Conservation (phyloP, 164 flowering plant genomes). For the Tinospora cordifolia region DNA sequence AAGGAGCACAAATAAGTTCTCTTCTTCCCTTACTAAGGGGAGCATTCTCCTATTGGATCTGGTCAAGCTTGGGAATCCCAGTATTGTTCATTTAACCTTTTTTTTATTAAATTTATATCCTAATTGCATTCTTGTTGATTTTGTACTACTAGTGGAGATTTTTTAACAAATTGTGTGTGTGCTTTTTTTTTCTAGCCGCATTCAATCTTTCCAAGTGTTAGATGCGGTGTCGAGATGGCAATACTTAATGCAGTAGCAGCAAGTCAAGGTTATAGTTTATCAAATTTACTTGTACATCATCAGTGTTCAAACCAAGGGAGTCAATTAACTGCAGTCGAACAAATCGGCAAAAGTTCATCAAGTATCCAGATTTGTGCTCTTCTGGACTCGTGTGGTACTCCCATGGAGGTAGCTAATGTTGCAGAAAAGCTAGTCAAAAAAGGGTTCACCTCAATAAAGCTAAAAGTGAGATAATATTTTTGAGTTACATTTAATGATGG, state of each 20-base stretch:
- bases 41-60: conserved; percentile 81
- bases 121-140: neutral
- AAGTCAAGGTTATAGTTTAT: conserved; percentile 44
- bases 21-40: conserved; percentile 52
- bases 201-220: conserved; percentile 81
- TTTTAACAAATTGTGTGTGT: neutral
- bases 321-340: conserved; percentile 19
- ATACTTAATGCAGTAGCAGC: conserved; percentile 74
- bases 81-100: conserved; percentile 21
- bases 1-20: conserved; percentile 46
- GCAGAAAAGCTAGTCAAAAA: conserved; percentile 59
- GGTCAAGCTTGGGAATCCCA: conserved; percentile 54
- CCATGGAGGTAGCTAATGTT: conserved; percentile 54
- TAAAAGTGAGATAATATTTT: conserved; percentile 44
- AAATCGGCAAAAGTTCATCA: conserved; percentile 15
- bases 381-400: conserved; percentile 65
- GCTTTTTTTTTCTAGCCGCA: conserved; percentile 36
- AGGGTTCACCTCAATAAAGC: conserved; percentile 78
- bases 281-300: conserved; percentile 33
- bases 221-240: conserved; percentile 97
- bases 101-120: neutral
- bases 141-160: neutral
- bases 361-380: conserved; percentile 72
- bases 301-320: conserved; percentile 12
- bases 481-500: neutral